A percentile compares a stretch with the other conserved stretches of the same genome.
Conservation (phyloP, 2,329 filamentous ascomycete species). For the Botrytis pseudocinerea region DNA sequence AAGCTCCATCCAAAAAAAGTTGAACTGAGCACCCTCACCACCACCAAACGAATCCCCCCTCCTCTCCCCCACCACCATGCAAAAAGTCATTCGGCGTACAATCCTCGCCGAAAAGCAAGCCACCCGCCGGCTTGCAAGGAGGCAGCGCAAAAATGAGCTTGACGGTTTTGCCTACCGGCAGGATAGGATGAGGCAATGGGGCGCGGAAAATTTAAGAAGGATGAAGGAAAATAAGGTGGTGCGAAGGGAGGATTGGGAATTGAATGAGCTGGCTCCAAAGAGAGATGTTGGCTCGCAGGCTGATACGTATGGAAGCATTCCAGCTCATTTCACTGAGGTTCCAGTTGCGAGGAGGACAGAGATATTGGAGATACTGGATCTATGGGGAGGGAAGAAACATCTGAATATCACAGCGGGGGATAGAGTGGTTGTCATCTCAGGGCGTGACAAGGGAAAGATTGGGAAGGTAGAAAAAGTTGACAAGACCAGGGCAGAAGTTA, state of each 20-base stretch:
- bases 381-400: conserved; percentile 45
- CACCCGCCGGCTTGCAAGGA: conserved; percentile 47
- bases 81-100: conserved; percentile 68
- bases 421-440: conserved; percentile 78
- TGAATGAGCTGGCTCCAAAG: conserved; percentile 77
- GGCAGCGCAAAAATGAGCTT: conserved; percentile 38
- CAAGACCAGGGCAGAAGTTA: conserved; percentile 55
- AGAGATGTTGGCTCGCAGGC: conserved; percentile 63
- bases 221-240: conserved; percentile 53
- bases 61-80: conserved; percentile 51
- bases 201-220: conserved; percentile 28
- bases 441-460: conserved; percentile 81
- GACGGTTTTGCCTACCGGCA: not conserved
- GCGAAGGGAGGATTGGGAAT: conserved; percentile 73
- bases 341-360: conserved; percentile 31
- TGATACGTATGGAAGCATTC: conserved; percentile 60
- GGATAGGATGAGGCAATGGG: not conserved
- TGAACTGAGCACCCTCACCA: conserved; percentile 13
- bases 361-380: conserved; percentile 40
- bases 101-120: conserved; percentile 66
- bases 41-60: conserved; percentile 18
- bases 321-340: conserved; percentile 41
- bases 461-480: conserved; percentile 65
- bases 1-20: conserved; percentile 27
- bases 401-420: conserved; percentile 69